Conservation (phyloP, 257 asterid genomes). For the Solanum etuberosum region DNA sequence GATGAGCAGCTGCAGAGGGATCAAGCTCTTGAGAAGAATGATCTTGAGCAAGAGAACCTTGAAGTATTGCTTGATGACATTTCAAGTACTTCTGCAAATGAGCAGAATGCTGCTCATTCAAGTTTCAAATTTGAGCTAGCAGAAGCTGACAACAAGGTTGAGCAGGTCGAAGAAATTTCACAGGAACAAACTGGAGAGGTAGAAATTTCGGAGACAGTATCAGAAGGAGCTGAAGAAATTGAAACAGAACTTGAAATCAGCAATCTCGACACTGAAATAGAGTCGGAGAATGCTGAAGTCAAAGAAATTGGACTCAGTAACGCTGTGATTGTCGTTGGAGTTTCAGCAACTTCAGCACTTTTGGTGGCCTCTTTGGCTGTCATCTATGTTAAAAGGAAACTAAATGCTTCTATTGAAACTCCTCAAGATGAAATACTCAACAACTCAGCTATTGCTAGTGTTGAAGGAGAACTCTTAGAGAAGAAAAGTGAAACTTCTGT, state of each 20-base stretch:
- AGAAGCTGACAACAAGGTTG: not conserved
- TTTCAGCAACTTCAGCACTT: constrained; percentile 3
- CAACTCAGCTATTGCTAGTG: not conserved
- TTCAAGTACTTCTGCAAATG: constrained; percentile 5
- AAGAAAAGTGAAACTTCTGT: constrained; percentile 6
- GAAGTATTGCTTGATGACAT: not conserved
- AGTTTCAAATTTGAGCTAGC: not conserved
- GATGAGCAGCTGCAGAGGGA: constrained; percentile 6
- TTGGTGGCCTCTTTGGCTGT: constrained; percentile 23
- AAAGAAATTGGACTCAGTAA: constrained; percentile 6
- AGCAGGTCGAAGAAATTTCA: not conserved
- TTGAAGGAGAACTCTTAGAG: not conserved
- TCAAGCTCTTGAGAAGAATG: not conserved
- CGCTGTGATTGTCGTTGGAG: constrained; percentile 6
- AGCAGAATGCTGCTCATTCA: not conserved
- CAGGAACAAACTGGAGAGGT: not conserved
- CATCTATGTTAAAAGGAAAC: constrained; percentile 8
- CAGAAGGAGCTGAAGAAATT: not conserved
- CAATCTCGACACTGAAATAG: not conserved
- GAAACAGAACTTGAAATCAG: not conserved
- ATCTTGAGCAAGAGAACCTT: not conserved
- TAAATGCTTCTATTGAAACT: constrained; percentile 6
- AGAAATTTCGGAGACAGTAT: not conserved
- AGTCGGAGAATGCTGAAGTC: not conserved
- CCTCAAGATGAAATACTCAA: not conserved